Base-by-base conservation (phyloP, 78 protist species). In the Dictyostelium firmibasis region DNA sequence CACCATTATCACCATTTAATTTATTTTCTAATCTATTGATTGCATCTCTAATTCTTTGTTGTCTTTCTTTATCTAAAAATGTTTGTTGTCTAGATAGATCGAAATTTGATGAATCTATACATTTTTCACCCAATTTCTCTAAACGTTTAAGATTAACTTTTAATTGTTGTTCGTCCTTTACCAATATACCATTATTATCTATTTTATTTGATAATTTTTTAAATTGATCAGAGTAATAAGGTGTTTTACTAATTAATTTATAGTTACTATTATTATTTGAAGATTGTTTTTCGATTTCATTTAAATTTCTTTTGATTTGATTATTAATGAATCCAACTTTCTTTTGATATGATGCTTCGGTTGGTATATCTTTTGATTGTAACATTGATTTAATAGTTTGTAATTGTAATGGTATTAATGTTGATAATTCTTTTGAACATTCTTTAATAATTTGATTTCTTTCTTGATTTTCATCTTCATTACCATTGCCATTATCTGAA, bases 331-430 rank as follows among this genome's bases (percentile, higher is more conserved):
- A 57, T 9, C 31, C 23, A 7, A 81, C 25, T 47, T 67, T 78
- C 27, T 78, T 38, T 36, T 81, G 87, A 31, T 43, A 43, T 10
- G 76, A n/a, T 16, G 78, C 60, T 33, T 75, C 87, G 1, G 47
- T 75, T 23, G 76, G 44, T 7, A 43, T 75, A 47, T 89, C 84
- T 62, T 16, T 70, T 31, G 88, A 29, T 70, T 64, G 82, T 23
- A 89, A n/a, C 36, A 85, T 77, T 70, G 82, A 77, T 44, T 89
- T 89, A 14, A 89, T 81, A 10, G 88, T 47, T 35, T 81, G 41
- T 27, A 89, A 38, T 41, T 75, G 84, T 69, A 43, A 33, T 38
- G 94, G 94, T 9, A 89, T 70, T 25, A 89, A 47, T n/a, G 47
- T 85, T 31, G 83, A 33, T 29, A 89, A 33, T 8, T 89, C 94